Conservation (phyloP, 768 basidiomycete species). For the Tephrocybe sp. region DNA sequence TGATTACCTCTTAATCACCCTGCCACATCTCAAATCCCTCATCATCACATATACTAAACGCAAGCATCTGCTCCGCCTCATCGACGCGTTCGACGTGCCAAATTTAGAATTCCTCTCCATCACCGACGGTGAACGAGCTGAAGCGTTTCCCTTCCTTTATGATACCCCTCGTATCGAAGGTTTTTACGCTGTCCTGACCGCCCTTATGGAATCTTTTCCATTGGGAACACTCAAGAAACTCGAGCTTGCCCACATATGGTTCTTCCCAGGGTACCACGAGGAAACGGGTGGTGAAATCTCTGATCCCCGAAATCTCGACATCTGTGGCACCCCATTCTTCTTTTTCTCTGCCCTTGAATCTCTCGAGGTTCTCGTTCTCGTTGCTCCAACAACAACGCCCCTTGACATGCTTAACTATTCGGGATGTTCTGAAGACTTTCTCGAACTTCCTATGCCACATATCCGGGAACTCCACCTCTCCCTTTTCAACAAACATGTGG, state of each 20-base stretch:
- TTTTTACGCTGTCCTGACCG: neutral
- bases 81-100: slow-evolving; percentile 3
- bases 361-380: slow-evolving; percentile 5
- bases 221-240: slow-evolving; percentile 4
- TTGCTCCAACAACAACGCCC: slow-evolving; percentile 6
- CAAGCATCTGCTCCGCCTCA: slow-evolving; percentile 1
- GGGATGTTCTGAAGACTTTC: neutral
- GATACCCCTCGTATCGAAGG: neutral
- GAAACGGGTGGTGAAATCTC: neutral
- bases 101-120: slow-evolving; percentile 4
- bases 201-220: slow-evolving; percentile 4
- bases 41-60: slow-evolving; percentile 1
- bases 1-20: neutral
- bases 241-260: slow-evolving; percentile 4
- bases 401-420: slow-evolving; percentile 10
- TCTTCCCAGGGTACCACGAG: neutral
- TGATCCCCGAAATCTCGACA: neutral
- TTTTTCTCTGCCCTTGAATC: slow-evolving; percentile 9
- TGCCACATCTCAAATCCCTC: slow-evolving; percentile 3
- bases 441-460: neutral
- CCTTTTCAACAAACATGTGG: slow-evolving; percentile 8
- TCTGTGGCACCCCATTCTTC: neutral
- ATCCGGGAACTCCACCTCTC: neutral
- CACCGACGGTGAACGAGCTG: slow-evolving; percentile 1
- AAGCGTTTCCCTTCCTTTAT: neutral